Evolutionary conservation across 257 asterid species (phyloP), one percentile per base, ranked within the genome.

Genomic region (Gentiana straminea): DNA sequence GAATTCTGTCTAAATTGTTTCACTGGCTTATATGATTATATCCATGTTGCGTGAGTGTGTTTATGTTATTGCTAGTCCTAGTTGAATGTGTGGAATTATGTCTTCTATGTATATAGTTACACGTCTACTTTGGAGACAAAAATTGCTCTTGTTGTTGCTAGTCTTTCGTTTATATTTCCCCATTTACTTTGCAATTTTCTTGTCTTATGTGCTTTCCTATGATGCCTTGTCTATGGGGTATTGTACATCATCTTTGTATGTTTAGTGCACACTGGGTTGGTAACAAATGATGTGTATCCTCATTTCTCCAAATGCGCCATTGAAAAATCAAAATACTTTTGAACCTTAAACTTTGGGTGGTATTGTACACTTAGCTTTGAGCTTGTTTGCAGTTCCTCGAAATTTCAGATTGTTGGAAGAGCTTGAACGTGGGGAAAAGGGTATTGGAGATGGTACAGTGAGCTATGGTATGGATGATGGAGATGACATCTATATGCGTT

Each of bases 381-480:
- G 7, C 49, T 51, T 35, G 15, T 41, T 37, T 63, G 35, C 70
- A 67, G 73, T 71, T 49, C 77, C 73, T 54, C 51, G 72, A 51
- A 71, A 61, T 58, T 71, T 62, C 52, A 62, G 67, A 64, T 55
- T 71, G 48, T 54, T 66, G 55, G 77, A 71, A 65, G 77, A 71
- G 55, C 77, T 71, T 58, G 77, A 71, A 62, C 73, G 73, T 33
- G 77, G 73, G 41, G 77, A 71, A 52, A 71, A 67, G 59, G 77
- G 77, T 48, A 67, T 71, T 62, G 77, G 77, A 49, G 77, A 71
- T 66, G 77, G 77, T 13, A 57, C 77, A 49, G 77, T 71, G n/a
- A 71, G 77, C 65, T 67, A 71, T 50, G 77, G 77, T 54, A 67
- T 71, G 73, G 77, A 71, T 66, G 77, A 71, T 71, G 70, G 60